phyloP scores from a whole-genome alignment of 768 basidiomycete species.

The Calocera cornea region DNA sequence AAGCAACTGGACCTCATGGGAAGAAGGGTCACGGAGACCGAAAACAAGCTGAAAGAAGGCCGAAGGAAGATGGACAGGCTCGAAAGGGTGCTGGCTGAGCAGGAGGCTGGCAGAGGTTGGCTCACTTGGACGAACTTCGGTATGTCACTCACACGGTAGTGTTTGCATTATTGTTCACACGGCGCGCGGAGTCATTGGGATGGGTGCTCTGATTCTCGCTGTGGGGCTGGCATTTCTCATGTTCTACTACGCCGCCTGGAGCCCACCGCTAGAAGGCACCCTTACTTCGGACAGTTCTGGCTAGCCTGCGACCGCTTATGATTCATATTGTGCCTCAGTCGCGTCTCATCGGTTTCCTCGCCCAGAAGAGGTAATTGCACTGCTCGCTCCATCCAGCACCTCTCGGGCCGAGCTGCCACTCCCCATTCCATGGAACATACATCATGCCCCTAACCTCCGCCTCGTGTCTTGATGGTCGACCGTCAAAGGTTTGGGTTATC shows the following conservation, averaged over 20 bases:
- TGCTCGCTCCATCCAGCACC: constrained; percentile 38
- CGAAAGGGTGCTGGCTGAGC: neutral
- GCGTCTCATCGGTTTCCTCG: constrained; percentile 41
- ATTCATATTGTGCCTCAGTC: neutral
- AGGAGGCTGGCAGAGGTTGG: constrained; percentile 1
- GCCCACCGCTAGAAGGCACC: neutral
- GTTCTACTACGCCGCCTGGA: neutral
- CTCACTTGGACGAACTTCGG: constrained; percentile 2
- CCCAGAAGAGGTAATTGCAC: constrained; percentile 81
- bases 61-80: neutral
- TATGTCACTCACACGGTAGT: neutral
- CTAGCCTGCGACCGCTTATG: neutral
- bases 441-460: constrained; percentile 70
- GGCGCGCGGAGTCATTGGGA: neutral
- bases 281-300: neutral
- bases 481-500: constrained; percentile 42
- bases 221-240: neutral
- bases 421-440: constrained; percentile 55
- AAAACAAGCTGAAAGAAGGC: neutral
- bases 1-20: neutral
- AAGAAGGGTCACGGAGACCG: neutral
- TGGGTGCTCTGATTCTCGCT: neutral
- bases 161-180: neutral
- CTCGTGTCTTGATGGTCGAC: constrained; percentile 45
- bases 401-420: constrained; percentile 57